A percentile compares a stretch with the other conserved stretches of the same genome.
Evolutionary conservation across 2,329 filamentous ascomycete species (phyloP).

Genomic region (Sphaceloma murrayae): DNA sequence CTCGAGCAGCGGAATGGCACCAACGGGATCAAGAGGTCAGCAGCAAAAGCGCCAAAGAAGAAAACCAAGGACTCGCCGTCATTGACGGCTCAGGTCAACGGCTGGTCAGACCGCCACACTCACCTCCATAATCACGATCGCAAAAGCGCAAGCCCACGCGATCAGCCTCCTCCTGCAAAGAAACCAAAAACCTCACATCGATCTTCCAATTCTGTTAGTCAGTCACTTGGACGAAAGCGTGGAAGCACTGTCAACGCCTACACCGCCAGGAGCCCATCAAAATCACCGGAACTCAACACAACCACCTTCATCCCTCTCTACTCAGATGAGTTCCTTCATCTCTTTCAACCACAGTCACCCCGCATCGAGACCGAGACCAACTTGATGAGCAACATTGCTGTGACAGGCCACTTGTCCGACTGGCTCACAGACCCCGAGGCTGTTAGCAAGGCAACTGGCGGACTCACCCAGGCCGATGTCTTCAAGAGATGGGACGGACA

Average conservation of each 20-base stretch:
- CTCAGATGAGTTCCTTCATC: slow-evolving; percentile 57
- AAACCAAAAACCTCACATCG: slow-evolving; percentile 76
- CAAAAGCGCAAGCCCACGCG: slow-evolving; percentile 42
- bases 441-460: slow-evolving; percentile 58
- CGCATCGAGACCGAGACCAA: slow-evolving; percentile 56
- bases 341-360: slow-evolving; percentile 31
- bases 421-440: slow-evolving; percentile 71
- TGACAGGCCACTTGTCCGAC: slow-evolving; percentile 62
- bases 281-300: slow-evolving; percentile 53
- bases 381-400: slow-evolving; percentile 63
- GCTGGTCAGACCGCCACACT: slow-evolving; percentile 49
- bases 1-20: slow-evolving; percentile 46
- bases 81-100: slow-evolving; percentile 55
- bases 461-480: slow-evolving; percentile 53
- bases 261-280: slow-evolving; percentile 62
- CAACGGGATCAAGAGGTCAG: slow-evolving; percentile 52
- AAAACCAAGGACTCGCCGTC: slow-evolving; percentile 58
- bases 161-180: slow-evolving; percentile 57
- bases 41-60: slow-evolving; percentile 79
- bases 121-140: slow-evolving; percentile 33
- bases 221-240: slow-evolving; percentile 55
- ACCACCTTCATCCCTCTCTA: slow-evolving; percentile 24
- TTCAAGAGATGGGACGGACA: slow-evolving; percentile 53
- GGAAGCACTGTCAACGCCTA: slow-evolving; percentile 48
- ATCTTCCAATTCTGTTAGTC: slow-evolving; percentile 62